Percentiles rank a stretch among this genome's conserved stretches.
These are phyloP conservation scores for Rosa multiflora DNA, from an alignment of 306 rosid genomes.

Conservation along the genomic window DNA sequence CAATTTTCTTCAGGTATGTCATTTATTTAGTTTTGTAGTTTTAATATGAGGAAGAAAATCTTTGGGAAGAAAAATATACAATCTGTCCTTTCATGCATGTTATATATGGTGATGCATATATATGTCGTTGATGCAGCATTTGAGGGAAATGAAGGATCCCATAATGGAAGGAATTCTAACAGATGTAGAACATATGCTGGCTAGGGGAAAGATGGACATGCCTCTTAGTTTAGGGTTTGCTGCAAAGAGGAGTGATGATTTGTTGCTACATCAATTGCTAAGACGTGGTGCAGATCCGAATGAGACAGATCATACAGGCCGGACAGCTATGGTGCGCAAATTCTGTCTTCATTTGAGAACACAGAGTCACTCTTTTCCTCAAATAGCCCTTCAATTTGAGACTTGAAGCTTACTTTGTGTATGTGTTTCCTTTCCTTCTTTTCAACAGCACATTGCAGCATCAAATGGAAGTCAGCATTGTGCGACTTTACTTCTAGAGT, in stretches of 20 bases:
- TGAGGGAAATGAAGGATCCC: slow-evolving; percentile 39
- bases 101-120: background rate
- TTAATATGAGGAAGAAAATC: background rate
- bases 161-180: slow-evolving; percentile 44
- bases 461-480: slow-evolving; percentile 52
- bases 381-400: slow-evolving; percentile 3
- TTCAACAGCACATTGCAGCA: slow-evolving; percentile 72
- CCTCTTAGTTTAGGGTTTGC: slow-evolving; percentile 69
- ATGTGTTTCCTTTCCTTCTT: background rate
- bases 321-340: slow-evolving; percentile 59
- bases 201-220: slow-evolving; percentile 55
- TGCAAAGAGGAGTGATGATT: slow-evolving; percentile 46
- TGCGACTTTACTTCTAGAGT: slow-evolving; percentile 50
- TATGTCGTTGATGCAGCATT: slow-evolving; percentile 40
- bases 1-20: slow-evolving; percentile 60
- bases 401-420: background rate
- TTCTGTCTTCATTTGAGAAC: background rate
- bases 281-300: slow-evolving; percentile 63
- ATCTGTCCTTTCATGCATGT: background rate
- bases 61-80: background rate
- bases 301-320: slow-evolving; percentile 51
- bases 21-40: background rate
- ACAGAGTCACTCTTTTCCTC: background rate
- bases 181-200: slow-evolving; percentile 56
- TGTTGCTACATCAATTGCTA: slow-evolving; percentile 50